Base-by-base conservation (phyloP, 2,329 filamentous ascomycete species). In the Zymoseptoria crescenta region DNA sequence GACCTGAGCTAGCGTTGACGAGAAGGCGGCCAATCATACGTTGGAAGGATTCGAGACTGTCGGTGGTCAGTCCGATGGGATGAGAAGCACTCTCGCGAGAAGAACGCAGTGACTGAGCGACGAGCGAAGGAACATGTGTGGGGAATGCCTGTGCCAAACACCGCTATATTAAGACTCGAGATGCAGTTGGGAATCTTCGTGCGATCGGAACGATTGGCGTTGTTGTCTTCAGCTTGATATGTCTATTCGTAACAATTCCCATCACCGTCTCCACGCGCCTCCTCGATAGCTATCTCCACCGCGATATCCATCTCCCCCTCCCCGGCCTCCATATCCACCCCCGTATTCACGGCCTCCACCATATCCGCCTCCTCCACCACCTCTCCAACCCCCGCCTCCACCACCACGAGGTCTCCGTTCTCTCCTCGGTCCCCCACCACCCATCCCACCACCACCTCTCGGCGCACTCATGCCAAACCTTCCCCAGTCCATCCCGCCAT, bases 401-500 rank as follows among this genome's bases (percentile, higher is more conserved):
- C 61, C 56, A 4, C 64, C 55, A 30, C 62, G 56, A 3, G 60
- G 56, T 45, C 62, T 60, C 28, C 59, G 54, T 20, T 63, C 58
- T n/a, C 64, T 64, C 9, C 61, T 59, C 45, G 61, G 58, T 20
- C 61, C 56, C 35, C 65, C 59, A 45, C 59, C 59, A 9, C 59
- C 57, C 30, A 51, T 45, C 10, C 62, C 62, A 49, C 62, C 62
- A 45, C 65, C 62, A 30, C 65, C 57, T 24, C 60, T 52, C 9
- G 60, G 53, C 27, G 41, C 51, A 56, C 57, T 24, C 62, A 45
- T 57, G 35, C 65, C 69, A 57, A 72, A 72, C 48, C 65, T 64
- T 19, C 71, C 72, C 55, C 68, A 70, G 52, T 74, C 72, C n/a
- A 65, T 62, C 6, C 72, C 72, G 2, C 71, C 71, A 62, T 79